Evolutionary conservation across 1,284 basidiomycete genomes (phyloP).

Genomic region (Tilletia caries): DNA sequence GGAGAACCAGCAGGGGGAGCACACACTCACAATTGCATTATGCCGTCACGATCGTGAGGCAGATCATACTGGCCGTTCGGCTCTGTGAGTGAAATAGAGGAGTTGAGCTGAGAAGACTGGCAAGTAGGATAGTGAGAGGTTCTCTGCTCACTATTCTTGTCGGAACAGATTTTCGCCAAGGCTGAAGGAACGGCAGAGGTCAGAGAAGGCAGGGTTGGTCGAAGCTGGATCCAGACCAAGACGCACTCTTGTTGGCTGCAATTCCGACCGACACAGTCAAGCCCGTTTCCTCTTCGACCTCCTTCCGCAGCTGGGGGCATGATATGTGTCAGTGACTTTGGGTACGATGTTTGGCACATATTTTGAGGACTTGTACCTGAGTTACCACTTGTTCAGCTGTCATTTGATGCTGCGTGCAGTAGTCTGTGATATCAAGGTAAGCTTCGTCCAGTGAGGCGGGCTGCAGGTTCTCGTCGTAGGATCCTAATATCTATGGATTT

Average conservation of each 20-base stretch:
- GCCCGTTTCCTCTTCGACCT: constrained; percentile 52
- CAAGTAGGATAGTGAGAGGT: background rate
- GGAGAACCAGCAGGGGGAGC: background rate
- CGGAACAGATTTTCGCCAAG: constrained; percentile 76
- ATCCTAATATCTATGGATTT: constrained; percentile 58
- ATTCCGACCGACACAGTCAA: constrained; percentile 82
- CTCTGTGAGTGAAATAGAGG: constrained; percentile 18
- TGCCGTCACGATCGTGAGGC: constrained; percentile 30
- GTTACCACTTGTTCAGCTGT: constrained; percentile 71
- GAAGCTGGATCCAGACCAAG: background rate
- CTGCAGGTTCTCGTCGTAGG: constrained; percentile 76
- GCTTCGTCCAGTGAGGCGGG: constrained; percentile 79
- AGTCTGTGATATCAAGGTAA: constrained; percentile 77
- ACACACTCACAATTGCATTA: constrained; percentile 30
- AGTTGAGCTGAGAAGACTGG: background rate
- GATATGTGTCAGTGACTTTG: too few species aligned
- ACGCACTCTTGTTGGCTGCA: constrained; percentile 61
- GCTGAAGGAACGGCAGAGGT: background rate
- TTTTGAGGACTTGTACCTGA: constrained; percentile 62
- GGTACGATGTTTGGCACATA: too few species aligned
- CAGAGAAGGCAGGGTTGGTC: background rate
- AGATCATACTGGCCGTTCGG: constrained; percentile 47
- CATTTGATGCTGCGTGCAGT: constrained; percentile 68
- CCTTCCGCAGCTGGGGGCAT: constrained; percentile 26
- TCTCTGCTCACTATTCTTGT: constrained; percentile 58